Evolutionary conservation across 805 yeast species (phyloP), one percentile per base, ranked within the genome.

Genomic region (Zygoascus bituminiphila): DNA sequence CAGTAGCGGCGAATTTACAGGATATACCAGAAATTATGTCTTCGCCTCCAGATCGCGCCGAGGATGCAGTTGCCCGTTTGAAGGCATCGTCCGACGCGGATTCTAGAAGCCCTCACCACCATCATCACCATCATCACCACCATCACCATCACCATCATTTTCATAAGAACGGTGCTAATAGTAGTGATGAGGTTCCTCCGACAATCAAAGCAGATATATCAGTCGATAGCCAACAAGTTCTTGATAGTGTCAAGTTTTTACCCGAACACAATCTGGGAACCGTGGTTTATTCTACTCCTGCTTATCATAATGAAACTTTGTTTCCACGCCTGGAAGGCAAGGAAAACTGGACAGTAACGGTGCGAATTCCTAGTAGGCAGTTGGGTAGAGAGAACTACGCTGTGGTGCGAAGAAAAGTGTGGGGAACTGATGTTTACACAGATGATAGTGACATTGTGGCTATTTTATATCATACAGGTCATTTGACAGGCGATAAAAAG

Each of bases 341-440:
- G 25, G 53, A 55, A 42, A 71, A 70, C 50, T 53, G 65, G 23
- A 60, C 78, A 4, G 61, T 83, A 19, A 82, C 81, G 54, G 66
- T 83, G 22, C 72, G 78, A 49, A 71, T 83, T 12, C 78, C 86
- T n/a, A 61, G 62, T 47, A 51, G 69, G 41, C 72, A 66, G 55
- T 61, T 76, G 42, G 49, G 55, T n/a, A 58, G 65, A 6, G 66
- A 70, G 38, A 70, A 69, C 45, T 48, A 54, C 6, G 70, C 68
- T 25, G 71, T 78, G 45, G 70, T 68, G 12, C 59, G 56, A 31
- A 77, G 82, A 25, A 68, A 79, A 45, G 74, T 88, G 1, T 91
- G 98, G 98, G 98, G 98, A 1, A 77, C 89, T 1, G 95, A 89
- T 40, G 71, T 93, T 0, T 93, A 91, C 64, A 86, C 97, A 0